Evolutionary conservation across 140 eudicot species (phyloP).

Genomic region (Oenanthe javanica): DNA sequence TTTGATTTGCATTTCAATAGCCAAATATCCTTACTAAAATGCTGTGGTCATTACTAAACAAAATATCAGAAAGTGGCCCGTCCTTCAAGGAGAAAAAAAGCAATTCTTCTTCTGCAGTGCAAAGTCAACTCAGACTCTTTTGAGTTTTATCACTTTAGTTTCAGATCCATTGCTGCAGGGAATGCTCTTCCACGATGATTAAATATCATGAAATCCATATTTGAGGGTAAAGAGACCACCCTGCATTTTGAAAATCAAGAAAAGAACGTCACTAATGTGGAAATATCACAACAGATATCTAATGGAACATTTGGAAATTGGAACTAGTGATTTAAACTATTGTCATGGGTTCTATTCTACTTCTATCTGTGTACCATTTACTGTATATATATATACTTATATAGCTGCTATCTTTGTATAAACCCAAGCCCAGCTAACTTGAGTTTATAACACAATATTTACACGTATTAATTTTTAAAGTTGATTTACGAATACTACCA

Average conservation of each 20-base stretch:
- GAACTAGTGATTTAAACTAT: neutral
- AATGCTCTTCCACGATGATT: conserved; percentile 95
- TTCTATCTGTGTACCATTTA: neutral
- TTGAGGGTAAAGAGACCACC: conserved; percentile 68
- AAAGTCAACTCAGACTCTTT: neutral
- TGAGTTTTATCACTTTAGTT: conserved; percentile 40
- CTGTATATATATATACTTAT: neutral
- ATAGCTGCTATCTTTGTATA: neutral
- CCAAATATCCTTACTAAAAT: neutral
- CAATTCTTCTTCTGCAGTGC: neutral
- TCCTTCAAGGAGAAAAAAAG: neutral
- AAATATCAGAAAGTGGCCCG: neutral
- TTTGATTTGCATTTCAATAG: neutral
- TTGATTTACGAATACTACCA: neutral
- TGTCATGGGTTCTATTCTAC: neutral
- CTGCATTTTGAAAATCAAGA: conserved; percentile 33
- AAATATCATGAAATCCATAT: conserved; percentile 86
- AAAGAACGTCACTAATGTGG: neutral
- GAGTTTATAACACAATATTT: neutral
- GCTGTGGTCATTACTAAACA: conserved; percentile 4
- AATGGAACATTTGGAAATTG: neutral
- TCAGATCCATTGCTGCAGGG: conserved; percentile 45
- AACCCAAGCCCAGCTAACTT: neutral
- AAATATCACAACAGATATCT: neutral
- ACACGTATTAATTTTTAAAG: neutral